Conservation (phyloP, 768 basidiomycete species). For the Lactifluus hygrophoroides region DNA sequence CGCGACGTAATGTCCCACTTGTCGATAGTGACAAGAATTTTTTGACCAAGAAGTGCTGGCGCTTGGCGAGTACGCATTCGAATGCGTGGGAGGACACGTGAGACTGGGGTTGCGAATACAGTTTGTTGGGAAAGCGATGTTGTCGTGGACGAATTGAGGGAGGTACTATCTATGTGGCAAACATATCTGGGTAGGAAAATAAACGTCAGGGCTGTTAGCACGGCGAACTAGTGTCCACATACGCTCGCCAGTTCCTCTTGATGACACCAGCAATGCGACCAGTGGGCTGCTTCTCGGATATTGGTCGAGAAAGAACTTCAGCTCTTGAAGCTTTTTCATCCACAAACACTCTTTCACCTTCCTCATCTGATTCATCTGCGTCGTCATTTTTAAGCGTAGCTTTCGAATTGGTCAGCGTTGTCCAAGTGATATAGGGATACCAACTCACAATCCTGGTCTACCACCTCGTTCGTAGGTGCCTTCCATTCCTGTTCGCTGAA, state of each 20-base stretch:
- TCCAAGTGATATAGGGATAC: neutral
- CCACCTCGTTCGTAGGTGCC: constrained; percentile 82
- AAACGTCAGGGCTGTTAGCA: neutral
- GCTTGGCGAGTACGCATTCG: constrained; percentile 93
- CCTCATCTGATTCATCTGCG: constrained; percentile 64
- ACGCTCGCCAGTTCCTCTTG: constrained; percentile 95
- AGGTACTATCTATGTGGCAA: constrained; percentile 88
- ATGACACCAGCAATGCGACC: constrained; percentile 87
- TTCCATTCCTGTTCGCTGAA: constrained; percentile 88
- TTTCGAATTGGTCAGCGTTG: constrained; percentile 24
- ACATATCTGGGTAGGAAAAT: constrained; percentile 54
- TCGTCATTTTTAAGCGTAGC: constrained; percentile 83
- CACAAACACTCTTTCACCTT: constrained; percentile 35
- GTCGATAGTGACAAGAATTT: constrained; percentile 94
- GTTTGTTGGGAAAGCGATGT: constrained; percentile 83
- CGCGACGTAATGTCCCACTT: constrained; percentile 80
- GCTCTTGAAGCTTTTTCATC: constrained; percentile 25
- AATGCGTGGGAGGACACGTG: constrained; percentile 85
- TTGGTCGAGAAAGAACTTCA: constrained; percentile 24
- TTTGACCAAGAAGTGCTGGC: constrained; percentile 77
- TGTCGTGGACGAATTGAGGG: constrained; percentile 66
- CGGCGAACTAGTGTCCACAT: constrained; percentile 29
- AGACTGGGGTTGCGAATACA: constrained; percentile 91
- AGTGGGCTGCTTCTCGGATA: constrained; percentile 74
- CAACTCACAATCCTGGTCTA: constrained; percentile 79